Conservation (phyloP, 2,329 filamentous ascomycete species). For the Hypoxylon sp. region DNA sequence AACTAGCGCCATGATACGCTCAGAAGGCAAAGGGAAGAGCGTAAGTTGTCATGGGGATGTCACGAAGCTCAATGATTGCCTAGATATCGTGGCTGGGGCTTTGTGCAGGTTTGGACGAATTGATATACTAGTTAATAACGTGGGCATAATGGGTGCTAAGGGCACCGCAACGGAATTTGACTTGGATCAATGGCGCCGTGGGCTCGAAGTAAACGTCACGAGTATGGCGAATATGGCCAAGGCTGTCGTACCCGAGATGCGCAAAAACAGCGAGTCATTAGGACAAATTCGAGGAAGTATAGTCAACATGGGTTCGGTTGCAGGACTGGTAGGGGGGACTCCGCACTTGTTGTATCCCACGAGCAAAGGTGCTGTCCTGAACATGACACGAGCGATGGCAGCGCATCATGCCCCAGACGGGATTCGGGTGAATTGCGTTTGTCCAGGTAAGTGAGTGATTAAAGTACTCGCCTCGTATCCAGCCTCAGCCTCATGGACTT, state of each 20-base stretch:
- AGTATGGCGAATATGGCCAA: conserved; percentile 77
- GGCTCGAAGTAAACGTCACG: conserved; percentile 73
- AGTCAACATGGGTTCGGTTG: conserved; percentile 75
- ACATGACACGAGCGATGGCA: conserved; percentile 68
- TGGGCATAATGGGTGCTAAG: conserved; percentile 71
- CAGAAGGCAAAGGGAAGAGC: conserved; percentile 57
- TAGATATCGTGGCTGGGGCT: conserved; percentile 58
- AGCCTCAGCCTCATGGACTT: background rate
- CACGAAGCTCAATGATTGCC: conserved; percentile 67
- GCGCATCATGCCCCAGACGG: conserved; percentile 62
- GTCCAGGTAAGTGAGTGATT: conserved; percentile 55
- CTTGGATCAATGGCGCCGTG: conserved; percentile 69
- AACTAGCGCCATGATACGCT: conserved; percentile 68
- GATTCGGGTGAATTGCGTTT: conserved; percentile 66
- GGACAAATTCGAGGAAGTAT: conserved; percentile 65
- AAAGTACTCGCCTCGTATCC: background rate
- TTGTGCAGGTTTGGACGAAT: conserved; percentile 67
- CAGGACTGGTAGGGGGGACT: conserved; percentile 65
- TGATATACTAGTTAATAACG: conserved; percentile 76
- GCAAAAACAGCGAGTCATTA: conserved; percentile 59
- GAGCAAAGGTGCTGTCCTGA: conserved; percentile 64
- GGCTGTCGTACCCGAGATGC: conserved; percentile 73
- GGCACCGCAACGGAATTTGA: conserved; percentile 74
- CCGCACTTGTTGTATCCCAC: conserved; percentile 64
- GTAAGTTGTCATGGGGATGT: conserved; percentile 67